Evolutionary conservation across 2,329 filamentous ascomycete genomes (phyloP), one percentile per base, ranked within the genome.

Genomic region (Pseudocercospora vitis): DNA sequence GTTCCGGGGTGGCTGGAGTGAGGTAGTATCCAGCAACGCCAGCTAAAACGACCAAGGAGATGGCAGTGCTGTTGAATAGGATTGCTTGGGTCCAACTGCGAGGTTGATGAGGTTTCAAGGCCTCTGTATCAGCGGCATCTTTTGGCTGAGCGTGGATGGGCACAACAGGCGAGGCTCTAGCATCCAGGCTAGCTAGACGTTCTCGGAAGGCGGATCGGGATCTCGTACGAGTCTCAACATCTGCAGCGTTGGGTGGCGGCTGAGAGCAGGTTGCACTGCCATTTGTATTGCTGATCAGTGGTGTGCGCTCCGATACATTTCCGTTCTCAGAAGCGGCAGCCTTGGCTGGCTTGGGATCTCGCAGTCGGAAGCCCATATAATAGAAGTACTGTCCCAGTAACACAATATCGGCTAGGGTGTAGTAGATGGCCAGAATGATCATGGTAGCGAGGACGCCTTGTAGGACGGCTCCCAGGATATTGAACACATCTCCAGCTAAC

Each of bases 391-490:
- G 94, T 0, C 78, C 80, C 0, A 97, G 77, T 1, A 99, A 79
- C 1, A 97, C 90, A 35, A 96, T 82, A 68, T 97, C 92, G 56
- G 91, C 91, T 31, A 95, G 80, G 12, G 91, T 95, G 70, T 97
- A 65, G 51, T 64, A 65, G 48, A 68, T 63, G 11, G 64, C 62
- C 37, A 63, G 49, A 63, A 73, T 57, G 68, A 85, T 81, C 91
- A 97, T 96, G 0, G 92, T 99, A 1, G 94, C 91, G 50, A 97
- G 73, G 5, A 99, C 92, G 51, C 89, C 88, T 71, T 97, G 92
- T 8, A 96, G 72, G 12, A 96, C 84, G 14, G 91, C 89, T n/a
- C 92, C 92, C 2, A 95, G 79, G 59, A 96, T 95, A 70, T 97
- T 97, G 79, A 96, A 96, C 61, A 96, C 85, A 84, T 99, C 94